These are phyloP conservation scores for Larix kaempferi DNA, from an alignment of 75 land plant genomes.

Conservation along the genomic window DNA sequence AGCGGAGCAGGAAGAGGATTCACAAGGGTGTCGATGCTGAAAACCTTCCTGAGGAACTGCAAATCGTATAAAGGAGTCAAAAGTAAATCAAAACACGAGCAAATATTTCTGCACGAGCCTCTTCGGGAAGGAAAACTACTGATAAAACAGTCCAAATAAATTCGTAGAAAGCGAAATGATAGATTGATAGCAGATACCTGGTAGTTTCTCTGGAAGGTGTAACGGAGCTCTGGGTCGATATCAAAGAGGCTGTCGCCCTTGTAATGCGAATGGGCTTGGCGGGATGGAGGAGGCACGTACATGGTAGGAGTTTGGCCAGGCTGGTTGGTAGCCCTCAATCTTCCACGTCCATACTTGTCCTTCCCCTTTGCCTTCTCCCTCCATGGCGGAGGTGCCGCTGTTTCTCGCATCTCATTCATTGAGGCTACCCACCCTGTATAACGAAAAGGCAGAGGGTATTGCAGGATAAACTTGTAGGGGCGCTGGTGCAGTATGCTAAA, in stretches of 20 bases:
- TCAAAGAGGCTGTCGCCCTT: conserved; percentile 32
- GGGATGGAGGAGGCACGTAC: conserved; percentile 51
- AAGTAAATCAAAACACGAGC: background rate
- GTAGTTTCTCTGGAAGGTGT: conserved; percentile 81
- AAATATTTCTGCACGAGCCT: too few species aligned
- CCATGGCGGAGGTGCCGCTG: conserved; percentile 55
- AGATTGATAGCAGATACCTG: conserved; percentile 32
- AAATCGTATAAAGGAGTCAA: conserved; percentile 3
- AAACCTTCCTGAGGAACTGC: conserved; percentile 84
- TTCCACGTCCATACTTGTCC: conserved; percentile 49
- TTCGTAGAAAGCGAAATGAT: background rate
- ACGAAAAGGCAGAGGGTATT: too few species aligned
- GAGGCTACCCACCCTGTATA: too few species aligned
- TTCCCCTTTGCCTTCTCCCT: conserved; percentile 33
- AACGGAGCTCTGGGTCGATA: conserved; percentile 71
- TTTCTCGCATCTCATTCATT: too few species aligned
- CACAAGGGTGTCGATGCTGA: conserved; percentile 83
- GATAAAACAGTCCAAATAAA: too few species aligned
- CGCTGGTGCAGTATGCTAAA: too few species aligned
- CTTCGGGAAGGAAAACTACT: too few species aligned
- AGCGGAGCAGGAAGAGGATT: conserved; percentile 88
- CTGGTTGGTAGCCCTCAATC: conserved; percentile 61
- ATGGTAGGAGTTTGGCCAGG: conserved; percentile 62
- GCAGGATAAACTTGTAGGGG: too few species aligned
- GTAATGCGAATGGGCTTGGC: conserved; percentile 9